Evolutionary conservation across 2,329 filamentous ascomycete genomes (phyloP).

Genomic region (Fusarium subtropicale): DNA sequence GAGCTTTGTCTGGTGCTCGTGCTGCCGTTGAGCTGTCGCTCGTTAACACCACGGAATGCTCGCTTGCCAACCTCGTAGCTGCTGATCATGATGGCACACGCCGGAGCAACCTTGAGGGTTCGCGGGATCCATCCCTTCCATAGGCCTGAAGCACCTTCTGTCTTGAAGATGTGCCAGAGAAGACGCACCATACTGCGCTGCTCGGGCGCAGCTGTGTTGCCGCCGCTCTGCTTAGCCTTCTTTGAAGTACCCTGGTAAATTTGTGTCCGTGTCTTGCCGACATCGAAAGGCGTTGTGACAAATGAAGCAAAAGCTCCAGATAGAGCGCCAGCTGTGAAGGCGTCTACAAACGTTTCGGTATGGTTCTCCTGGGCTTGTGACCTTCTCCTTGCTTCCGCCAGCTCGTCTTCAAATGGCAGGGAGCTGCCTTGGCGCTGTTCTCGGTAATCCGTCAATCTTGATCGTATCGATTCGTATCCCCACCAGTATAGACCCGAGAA

Average conservation of each 20-base stretch:
- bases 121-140: slow-evolving; percentile 94
- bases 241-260: slow-evolving; percentile 71
- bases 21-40: slow-evolving; percentile 49
- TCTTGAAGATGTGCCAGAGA: slow-evolving; percentile 89
- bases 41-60: slow-evolving; percentile 81
- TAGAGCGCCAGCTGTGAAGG: slow-evolving; percentile 85
- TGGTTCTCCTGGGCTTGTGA: slow-evolving; percentile 77
- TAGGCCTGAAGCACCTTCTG: slow-evolving; percentile 82
- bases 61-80: slow-evolving; percentile 97
- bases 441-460: slow-evolving; percentile 75
- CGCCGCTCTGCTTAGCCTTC: slow-evolving; percentile 26
- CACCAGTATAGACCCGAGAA: slow-evolving; percentile 99
- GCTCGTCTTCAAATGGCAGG: slow-evolving; percentile 50
- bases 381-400: slow-evolving; percentile 60
- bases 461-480: slow-evolving; percentile 90
- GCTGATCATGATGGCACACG: slow-evolving; percentile 99
- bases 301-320: slow-evolving; percentile 89
- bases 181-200: slow-evolving; percentile 82
- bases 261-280: slow-evolving; percentile 95
- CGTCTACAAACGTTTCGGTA: slow-evolving; percentile 83
- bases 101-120: slow-evolving; percentile 93
- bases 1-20: slow-evolving; percentile 13
- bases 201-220: slow-evolving; percentile 68
- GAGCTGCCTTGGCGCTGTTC: slow-evolving; percentile 61
- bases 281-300: slow-evolving; percentile 94